Evolutionary conservation across 306 rosid species (phyloP).

Genomic region (Quercus berberidifolia): DNA sequence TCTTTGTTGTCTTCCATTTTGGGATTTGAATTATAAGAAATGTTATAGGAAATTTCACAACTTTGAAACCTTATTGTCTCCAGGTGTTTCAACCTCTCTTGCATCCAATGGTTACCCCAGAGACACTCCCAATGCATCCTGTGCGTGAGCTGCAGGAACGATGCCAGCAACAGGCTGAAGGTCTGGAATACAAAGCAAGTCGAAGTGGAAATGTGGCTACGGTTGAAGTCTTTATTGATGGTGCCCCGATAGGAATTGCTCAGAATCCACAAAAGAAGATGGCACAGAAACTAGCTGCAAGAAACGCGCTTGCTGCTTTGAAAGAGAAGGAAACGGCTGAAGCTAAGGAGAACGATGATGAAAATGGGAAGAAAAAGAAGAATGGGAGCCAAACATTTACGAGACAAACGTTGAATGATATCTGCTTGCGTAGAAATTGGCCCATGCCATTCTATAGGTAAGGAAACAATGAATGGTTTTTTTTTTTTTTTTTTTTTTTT

Average conservation of each 20-base stretch:
- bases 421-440: slow-evolving; percentile 93
- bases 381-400: slow-evolving; percentile 87
- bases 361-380: slow-evolving; percentile 66
- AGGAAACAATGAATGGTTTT: slow-evolving; percentile 4
- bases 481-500: neutral
- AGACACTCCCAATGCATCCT: slow-evolving; percentile 99
- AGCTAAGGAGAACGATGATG: slow-evolving; percentile 57
- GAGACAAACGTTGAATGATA: slow-evolving; percentile 88
- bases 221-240: slow-evolving; percentile 92
- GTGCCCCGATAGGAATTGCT: slow-evolving; percentile 78
- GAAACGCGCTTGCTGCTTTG: slow-evolving; percentile 87
- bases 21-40: neutral
- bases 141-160: slow-evolving; percentile 99
- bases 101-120: slow-evolving; percentile 99
- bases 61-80: slow-evolving; percentile 1
- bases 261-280: slow-evolving; percentile 97
- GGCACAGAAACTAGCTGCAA: slow-evolving; percentile 99
- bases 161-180: slow-evolving; percentile 99
- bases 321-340: slow-evolving; percentile 78
- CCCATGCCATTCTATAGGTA: slow-evolving; percentile 94
- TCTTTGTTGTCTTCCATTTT: neutral
- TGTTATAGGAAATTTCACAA: slow-evolving; percentile 7
- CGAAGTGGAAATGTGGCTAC: slow-evolving; percentile 92
- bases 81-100: slow-evolving; percentile 92
- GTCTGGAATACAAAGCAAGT: slow-evolving; percentile 87